phyloP scores from a whole-genome alignment of 2,329 filamentous ascomycete genomes.

The Aspergillus bombycis region DNA sequence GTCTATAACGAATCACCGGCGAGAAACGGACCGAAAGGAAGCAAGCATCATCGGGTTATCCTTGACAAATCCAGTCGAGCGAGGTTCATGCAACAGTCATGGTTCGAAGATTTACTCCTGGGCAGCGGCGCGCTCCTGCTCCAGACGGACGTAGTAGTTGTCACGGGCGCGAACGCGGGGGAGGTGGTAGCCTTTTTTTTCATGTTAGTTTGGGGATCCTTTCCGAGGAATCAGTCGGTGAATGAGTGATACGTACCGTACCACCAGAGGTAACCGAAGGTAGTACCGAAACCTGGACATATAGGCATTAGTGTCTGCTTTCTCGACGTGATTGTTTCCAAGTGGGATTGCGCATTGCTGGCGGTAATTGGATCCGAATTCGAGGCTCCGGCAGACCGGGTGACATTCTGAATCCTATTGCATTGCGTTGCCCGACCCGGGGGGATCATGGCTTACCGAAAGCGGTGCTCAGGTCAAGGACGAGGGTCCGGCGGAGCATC shows the following conservation, averaged over 20 bases:
- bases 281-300: slow-evolving; percentile 60
- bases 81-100: not conserved
- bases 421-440: not conserved
- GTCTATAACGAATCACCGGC: not conserved
- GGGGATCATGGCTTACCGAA: slow-evolving; percentile 57
- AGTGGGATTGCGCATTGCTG: not conserved
- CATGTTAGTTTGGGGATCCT: not conserved
- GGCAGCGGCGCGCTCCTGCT: slow-evolving; percentile 59
- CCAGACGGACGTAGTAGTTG: slow-evolving; percentile 65
- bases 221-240: not conserved
- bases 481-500: slow-evolving; percentile 68
- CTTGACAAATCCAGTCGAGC: not conserved
- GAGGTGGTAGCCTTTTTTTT: slow-evolving; percentile 61
- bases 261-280: slow-evolving; percentile 69
- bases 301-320: slow-evolving; percentile 17
- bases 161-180: slow-evolving; percentile 66
- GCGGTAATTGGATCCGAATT: not conserved
- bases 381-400: not conserved
- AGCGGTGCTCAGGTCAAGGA: slow-evolving; percentile 68
- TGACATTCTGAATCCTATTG: not conserved
- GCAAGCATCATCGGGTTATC: not conserved
- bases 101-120: slow-evolving; percentile 29
- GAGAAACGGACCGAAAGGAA: not conserved
- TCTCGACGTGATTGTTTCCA: not conserved
- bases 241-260: slow-evolving; percentile 55